phyloP scores from a whole-genome alignment of 192 early-diverging fungal genomes.

The Geranomyces michiganensis region DNA sequence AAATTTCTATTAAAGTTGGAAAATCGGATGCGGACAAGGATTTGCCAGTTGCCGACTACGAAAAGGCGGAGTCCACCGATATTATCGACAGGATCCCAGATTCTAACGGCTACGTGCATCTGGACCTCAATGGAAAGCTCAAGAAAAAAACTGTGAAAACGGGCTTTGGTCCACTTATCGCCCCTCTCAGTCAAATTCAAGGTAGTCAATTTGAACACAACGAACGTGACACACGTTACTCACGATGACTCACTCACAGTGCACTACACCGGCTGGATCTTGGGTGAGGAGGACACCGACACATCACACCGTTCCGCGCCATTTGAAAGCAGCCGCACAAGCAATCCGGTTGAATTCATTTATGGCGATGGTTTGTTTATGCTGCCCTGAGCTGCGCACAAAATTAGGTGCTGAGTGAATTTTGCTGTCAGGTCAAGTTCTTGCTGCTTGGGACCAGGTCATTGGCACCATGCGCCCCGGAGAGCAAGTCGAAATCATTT shows the following conservation, averaged over 20 bases:
- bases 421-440: conserved; percentile 49
- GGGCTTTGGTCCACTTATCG: conserved; percentile 15
- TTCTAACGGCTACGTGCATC: conserved; percentile 5
- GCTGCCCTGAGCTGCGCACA: too few relatives aligned
- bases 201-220: not conserved
- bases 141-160: conserved; percentile 23
- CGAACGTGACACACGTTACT: conserved; percentile 12
- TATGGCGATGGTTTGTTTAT: conserved; percentile 9
- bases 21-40: not conserved
- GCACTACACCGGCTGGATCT: conserved; percentile 46
- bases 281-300: conserved; percentile 23
- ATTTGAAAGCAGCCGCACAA: conserved; percentile 46
- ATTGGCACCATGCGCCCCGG: conserved; percentile 67
- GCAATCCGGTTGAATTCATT: conserved; percentile 69
- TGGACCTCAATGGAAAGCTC: conserved; percentile 1
- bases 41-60: not conserved
- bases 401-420: not conserved
- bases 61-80: not conserved
- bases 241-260: conserved; percentile 21
- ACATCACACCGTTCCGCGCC: not conserved
- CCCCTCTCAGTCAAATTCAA: not conserved
- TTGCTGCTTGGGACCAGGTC: conserved; percentile 75
- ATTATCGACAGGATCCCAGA: not conserved
- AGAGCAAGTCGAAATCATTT: conserved; percentile 66
- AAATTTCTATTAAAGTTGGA: too few relatives aligned